Percentiles rank a stretch among this genome's conserved stretches.
Conservation (phyloP, 228 moss, liverwort and hornwort genomes). For the Sphagnum magellanicum region DNA sequence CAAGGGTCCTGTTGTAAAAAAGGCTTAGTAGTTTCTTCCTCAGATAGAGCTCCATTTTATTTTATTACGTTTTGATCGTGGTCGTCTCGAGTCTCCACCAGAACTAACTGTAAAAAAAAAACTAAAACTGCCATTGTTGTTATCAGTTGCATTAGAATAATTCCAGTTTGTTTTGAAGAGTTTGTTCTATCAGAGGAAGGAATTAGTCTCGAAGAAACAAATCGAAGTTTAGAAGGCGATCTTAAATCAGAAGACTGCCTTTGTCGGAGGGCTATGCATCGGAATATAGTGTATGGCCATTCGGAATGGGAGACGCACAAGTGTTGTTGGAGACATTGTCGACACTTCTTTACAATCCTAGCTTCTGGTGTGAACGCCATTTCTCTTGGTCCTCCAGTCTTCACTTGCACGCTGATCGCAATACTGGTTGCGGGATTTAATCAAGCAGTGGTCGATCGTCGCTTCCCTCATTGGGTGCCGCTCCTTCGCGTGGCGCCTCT, state of each 20-base stretch:
- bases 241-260: conserved; percentile 2
- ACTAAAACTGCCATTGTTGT: too few relatives aligned
- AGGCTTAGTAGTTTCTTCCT: too few relatives aligned
- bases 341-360: conserved; percentile 48
- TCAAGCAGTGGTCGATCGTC: conserved; percentile 16
- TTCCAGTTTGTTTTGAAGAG: too few relatives aligned
- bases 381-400: conserved; percentile 50
- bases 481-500: conserved; percentile 48
- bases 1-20: too few relatives aligned
- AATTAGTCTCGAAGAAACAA: too few relatives aligned
- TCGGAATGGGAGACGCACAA: conserved; percentile 60
- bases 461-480: conserved; percentile 42
- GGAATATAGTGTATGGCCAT: conserved; percentile 56
- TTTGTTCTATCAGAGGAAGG: too few relatives aligned
- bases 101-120: too few relatives aligned
- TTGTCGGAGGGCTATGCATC: conserved; percentile 6
- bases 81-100: too few relatives aligned
- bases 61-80: too few relatives aligned
- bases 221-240: too few relatives aligned
- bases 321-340: conserved; percentile 54
- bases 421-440: conserved; percentile 41
- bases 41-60: too few relatives aligned
- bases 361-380: conserved; percentile 50
- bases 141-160: too few relatives aligned
- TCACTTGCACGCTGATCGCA: conserved; percentile 32